Evolutionary conservation across 2,329 filamentous ascomycete species (phyloP).

Genomic region (Alternaria brassicae): DNA sequence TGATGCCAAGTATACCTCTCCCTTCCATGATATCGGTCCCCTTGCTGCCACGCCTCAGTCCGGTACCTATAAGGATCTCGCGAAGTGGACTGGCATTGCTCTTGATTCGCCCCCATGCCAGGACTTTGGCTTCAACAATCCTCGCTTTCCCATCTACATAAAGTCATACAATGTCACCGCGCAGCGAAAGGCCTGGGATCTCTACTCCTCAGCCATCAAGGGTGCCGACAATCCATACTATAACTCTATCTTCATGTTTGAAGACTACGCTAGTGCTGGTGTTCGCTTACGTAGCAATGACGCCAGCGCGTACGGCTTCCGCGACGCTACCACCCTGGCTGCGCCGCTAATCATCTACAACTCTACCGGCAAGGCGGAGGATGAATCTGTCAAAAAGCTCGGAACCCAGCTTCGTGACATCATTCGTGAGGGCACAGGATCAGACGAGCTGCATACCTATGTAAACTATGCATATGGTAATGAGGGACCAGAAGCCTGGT

Average conservation of each 20-base stretch:
- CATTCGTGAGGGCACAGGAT: slow-evolving; percentile 27
- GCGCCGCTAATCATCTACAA: slow-evolving; percentile 31
- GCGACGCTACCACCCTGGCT: slow-evolving; percentile 45
- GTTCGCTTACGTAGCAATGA: slow-evolving; percentile 35
- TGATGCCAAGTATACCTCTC: slow-evolving; percentile 28
- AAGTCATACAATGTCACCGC: slow-evolving; percentile 46
- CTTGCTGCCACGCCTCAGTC: slow-evolving; percentile 20
- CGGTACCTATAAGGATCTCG: slow-evolving; percentile 33
- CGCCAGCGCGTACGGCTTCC: slow-evolving; percentile 43
- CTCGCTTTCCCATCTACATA: slow-evolving; percentile 34
- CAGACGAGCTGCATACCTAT: slow-evolving; percentile 36
- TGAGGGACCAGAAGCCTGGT: slow-evolving; percentile 38
- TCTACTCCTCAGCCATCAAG: slow-evolving; percentile 47
- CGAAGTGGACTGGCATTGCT: slow-evolving; percentile 32
- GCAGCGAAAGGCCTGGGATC: slow-evolving; percentile 48
- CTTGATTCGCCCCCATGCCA: slow-evolving; percentile 37
- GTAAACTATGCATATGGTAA: slow-evolving; percentile 48
- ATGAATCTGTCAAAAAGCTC: slow-evolving; percentile 21
- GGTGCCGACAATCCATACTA: slow-evolving; percentile 32
- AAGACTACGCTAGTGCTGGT: slow-evolving; percentile 60
- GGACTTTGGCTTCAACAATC: slow-evolving; percentile 35
- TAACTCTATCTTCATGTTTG: slow-evolving; percentile 62
- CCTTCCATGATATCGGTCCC: slow-evolving; percentile 28
- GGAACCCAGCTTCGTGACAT: slow-evolving; percentile 29
- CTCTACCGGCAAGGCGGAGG: slow-evolving; percentile 10